Percentiles rank a stretch among this genome's conserved stretches.
Conservation (phyloP, 2,329 filamentous ascomycete genomes). For the Immersiporthe knoxdaviesiana region DNA sequence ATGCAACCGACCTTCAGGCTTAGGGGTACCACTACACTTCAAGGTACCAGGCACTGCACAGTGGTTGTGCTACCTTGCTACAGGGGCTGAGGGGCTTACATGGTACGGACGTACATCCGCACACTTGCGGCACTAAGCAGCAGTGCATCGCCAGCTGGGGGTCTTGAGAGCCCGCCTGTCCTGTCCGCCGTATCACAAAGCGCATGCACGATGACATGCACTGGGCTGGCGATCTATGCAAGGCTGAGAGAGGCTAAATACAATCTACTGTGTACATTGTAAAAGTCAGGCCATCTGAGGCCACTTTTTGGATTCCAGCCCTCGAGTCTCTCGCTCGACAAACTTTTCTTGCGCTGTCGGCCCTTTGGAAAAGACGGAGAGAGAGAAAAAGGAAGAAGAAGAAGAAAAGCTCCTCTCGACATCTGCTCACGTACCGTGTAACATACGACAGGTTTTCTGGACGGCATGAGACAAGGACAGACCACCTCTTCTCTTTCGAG, state of each 20-base stretch:
- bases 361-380: not conserved
- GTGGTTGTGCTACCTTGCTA: not conserved
- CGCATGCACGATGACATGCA: not conserved
- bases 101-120: no score
- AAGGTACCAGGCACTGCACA: not conserved
- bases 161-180: not conserved
- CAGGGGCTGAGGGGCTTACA: no score
- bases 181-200: not conserved
- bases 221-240: not conserved
- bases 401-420: not conserved
- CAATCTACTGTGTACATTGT: not conserved
- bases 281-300: slow-evolving; percentile 4
- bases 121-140: not conserved
- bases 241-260: slow-evolving; percentile 1
- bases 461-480: slow-evolving; percentile 7
- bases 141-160: not conserved
- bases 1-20: not conserved
- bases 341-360: not conserved
- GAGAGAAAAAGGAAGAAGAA: not conserved
- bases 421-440: slow-evolving; percentile 18
- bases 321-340: not conserved
- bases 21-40: not conserved
- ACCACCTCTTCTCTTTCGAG: not conserved
- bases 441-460: slow-evolving; percentile 20
- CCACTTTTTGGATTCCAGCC: not conserved